These are phyloP conservation scores for Coemansia biformis DNA, from an alignment of 192 early-diverging fungal genomes.

Conservation along the genomic window DNA sequence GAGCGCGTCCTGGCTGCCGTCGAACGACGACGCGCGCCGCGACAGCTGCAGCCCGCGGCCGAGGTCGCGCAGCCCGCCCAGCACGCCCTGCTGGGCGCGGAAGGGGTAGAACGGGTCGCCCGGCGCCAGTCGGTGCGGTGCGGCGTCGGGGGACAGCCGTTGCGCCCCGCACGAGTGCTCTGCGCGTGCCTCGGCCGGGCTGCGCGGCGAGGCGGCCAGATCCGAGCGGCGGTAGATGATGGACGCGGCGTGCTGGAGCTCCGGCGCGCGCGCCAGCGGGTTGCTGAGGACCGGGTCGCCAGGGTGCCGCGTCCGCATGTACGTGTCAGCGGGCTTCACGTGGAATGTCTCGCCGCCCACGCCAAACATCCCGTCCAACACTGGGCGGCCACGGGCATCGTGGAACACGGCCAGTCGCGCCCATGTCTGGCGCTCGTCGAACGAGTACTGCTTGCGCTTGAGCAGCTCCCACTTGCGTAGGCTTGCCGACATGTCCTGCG, in stretches of 20 bases:
- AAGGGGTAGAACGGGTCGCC: constrained; percentile 13
- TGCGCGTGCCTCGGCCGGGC: not conserved
- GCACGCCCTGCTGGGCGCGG: constrained; percentile 4
- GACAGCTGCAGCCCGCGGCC: constrained; percentile 17
- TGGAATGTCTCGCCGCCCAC: constrained; percentile 54
- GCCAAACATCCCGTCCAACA: constrained; percentile 58
- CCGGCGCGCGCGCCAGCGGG: constrained; percentile 14
- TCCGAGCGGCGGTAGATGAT: constrained; percentile 65
- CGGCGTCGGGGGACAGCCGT: constrained; percentile 9
- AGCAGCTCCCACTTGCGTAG: constrained; percentile 29
- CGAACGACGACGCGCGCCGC: constrained; percentile 24
- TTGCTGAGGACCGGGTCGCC: constrained; percentile 50
- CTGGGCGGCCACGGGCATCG: constrained; percentile 23
- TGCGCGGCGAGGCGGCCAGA: constrained; percentile 13
- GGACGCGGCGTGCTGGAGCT: constrained; percentile 36
- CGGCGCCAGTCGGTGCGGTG: constrained; percentile 5
- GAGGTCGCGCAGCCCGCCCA: constrained; percentile 15
- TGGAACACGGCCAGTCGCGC: constrained; percentile 51
- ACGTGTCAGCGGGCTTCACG: constrained; percentile 54
- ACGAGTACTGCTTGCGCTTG: constrained; percentile 27
- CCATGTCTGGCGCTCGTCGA: constrained; percentile 47
- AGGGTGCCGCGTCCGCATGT: constrained; percentile 50
- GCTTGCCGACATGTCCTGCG: constrained; percentile 18
- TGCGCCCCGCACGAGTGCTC: constrained; percentile 17
- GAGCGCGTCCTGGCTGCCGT: constrained; percentile 19